Base-by-base conservation (phyloP, 768 basidiomycete genomes). In the Mycena vitilis region DNA sequence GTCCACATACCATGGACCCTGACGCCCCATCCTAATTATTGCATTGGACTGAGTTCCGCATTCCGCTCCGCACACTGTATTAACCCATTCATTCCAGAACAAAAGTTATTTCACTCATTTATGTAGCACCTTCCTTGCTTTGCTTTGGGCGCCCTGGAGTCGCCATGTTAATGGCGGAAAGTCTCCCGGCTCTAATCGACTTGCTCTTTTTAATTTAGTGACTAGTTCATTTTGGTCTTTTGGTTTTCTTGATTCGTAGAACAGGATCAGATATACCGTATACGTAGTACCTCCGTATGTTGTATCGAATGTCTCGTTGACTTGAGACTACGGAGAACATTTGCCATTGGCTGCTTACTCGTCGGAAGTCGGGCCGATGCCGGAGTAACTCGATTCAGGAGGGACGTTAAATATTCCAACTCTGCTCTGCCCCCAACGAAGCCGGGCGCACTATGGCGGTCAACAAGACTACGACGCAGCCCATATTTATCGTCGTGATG, bases 401-500 rank as follows among this genome's bases (percentile, higher is more conserved):
- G 30, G 30, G 12, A 1, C 12, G 36, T 59, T 48, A 45, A 59
- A 23, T 59, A 59, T 30, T 59, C 30, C 57, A 12, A 30, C 57
- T 18, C 18, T 58, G 16, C 37, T 16, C 54, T 62, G 49, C 59
- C 65, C 49, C 45, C 5, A 57, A 57, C 58, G 58, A 37, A 22
- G 48, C 45, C 16, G 23, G 4, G 3, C 34, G 15, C 10, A 23
- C 0, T 18, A 59, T 59, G 58, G 45, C 58, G 12, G 18, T 59
- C 36, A 20, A 34, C 8, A 58, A 40, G 5, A 25, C 23, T 3
- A 10, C 48, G 48, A 16, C 20, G 36, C 23, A 42, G 53, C 59
- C 71, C 13, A 44, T 71, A 10, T 73, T 75, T 23, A 69, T 76
- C 23, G 69, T 76, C 47, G 75, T 73, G 25, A 76, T 76, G 75